Evolutionary conservation across 2,329 filamentous ascomycete species (phyloP), one percentile per base, ranked within the genome.

Genomic region (Fusarium sp.): DNA sequence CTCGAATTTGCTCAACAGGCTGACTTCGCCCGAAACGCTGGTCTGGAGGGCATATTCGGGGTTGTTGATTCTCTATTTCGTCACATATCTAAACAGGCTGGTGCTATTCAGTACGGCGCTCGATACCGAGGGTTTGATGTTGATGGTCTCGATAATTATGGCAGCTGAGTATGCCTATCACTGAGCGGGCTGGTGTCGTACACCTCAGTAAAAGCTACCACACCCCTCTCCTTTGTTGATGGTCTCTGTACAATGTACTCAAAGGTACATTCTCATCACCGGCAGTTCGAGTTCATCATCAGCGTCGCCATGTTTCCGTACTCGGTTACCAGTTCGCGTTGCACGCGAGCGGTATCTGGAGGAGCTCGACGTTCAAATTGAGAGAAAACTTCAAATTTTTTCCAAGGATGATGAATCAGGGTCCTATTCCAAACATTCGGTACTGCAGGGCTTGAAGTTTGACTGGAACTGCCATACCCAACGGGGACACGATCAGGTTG

Each of bases 381-480:
- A 18, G 18, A 36, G 25, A 17, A 39, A 25, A 36, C 25, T 51
- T 43, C 36, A 17, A 46, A 52, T 18, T 36, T 55, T 49, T 41
- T 42, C 25, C 48, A 50, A 39, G 52, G 51, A 40, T 49, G 29
- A 31, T 60, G 47, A 57, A 58, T 68, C 61, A 69, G 66, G 66
- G 66, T 69, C 61, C 23, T 42, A 51, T 69, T 69, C 66, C 53
- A 69, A 69, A 39, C 40, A 20, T 51, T 69, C 56, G 45, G 51
- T 57, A 45, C 51, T 42, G 47, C 66, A 69, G 52, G 66, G 61
- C 66, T 63, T 37, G 50, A 48, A 54, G 37, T 25, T 54, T 63
- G 66, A 51, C 29, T 55, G 61, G 66, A 47, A 48, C 61, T 68
- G 66, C 48, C 52, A 69, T 63, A 57, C 66, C 66, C n/a, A 69